These are phyloP conservation scores for Cladophialophora exuberans DNA, from an alignment of 2,329 filamentous ascomycete species.

Conservation along the genomic window DNA sequence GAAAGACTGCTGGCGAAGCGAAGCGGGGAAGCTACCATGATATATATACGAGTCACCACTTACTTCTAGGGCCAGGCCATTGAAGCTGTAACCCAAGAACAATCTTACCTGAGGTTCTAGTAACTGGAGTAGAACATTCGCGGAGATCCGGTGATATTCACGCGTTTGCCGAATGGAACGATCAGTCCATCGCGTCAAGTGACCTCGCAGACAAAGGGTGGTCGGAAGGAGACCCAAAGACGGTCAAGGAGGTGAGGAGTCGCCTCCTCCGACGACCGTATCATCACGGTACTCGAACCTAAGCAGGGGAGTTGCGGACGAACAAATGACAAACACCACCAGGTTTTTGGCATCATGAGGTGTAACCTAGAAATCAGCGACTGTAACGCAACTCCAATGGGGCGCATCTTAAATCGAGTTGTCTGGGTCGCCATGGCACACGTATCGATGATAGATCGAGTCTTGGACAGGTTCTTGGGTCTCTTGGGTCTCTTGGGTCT, in stretches of 20 bases:
- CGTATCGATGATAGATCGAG: slow-evolving; percentile 5
- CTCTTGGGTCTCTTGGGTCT: too few relatives aligned
- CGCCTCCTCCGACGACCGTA: too few relatives aligned
- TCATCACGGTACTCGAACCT: not conserved
- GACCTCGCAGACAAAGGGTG: not conserved
- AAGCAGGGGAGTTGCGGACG: not conserved
- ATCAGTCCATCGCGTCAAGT: not conserved
- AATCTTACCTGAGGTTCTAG: not conserved
- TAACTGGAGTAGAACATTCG: not conserved
- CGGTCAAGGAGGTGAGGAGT: too few relatives aligned
- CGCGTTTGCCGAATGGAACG: not conserved
- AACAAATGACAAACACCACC: not conserved
- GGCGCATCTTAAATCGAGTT: slow-evolving; percentile 1
- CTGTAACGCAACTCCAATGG: slow-evolving; percentile 2
- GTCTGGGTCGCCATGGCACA: slow-evolving; percentile 1
- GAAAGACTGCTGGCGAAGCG: too few relatives aligned
- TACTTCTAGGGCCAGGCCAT: not conserved
- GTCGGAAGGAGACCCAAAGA: too few relatives aligned
- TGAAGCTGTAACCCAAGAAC: not conserved
- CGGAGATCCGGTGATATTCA: not conserved
- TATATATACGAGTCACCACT: too few relatives aligned
- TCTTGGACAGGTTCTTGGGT: slow-evolving; percentile 15
- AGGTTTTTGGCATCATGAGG: not conserved
- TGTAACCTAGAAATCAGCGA: slow-evolving; percentile 6
- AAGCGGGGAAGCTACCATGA: too few relatives aligned